Conservation (phyloP, 257 asterid genomes). For the Sherardia arvensis region DNA sequence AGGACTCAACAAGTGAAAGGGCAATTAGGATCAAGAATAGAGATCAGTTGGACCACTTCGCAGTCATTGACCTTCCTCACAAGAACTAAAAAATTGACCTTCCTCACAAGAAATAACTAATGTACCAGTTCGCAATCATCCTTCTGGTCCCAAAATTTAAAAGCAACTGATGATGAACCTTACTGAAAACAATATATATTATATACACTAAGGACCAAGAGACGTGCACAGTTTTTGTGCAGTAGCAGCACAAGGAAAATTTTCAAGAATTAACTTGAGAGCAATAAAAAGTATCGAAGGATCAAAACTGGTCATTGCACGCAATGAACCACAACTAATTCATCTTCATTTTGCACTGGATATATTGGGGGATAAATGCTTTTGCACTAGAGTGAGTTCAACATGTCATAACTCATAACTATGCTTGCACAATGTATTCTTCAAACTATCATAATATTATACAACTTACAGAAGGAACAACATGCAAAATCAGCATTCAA, state of each 20-base stretch:
- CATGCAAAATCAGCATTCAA: too few relatives aligned
- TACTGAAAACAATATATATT: slow-evolving; percentile 7
- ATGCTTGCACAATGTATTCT: neutral
- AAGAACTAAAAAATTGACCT: too few relatives aligned
- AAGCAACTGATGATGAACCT: neutral
- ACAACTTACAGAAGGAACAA: neutral
- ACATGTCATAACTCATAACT: neutral
- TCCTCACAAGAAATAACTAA: neutral
- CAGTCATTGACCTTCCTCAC: too few relatives aligned
- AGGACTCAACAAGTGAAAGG: too few relatives aligned
- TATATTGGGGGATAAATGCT: neutral
- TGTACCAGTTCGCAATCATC: neutral
- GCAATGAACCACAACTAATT: neutral
- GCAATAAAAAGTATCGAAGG: neutral
- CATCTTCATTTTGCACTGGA: neutral
- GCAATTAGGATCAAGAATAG: too few relatives aligned
- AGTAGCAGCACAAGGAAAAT: neutral
- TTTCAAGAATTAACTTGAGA: neutral
- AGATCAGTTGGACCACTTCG: too few relatives aligned
- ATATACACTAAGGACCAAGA: too few relatives aligned
- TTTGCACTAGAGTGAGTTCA: neutral
- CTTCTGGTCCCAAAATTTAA: neutral
- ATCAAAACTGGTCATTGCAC: neutral
- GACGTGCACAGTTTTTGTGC: too few relatives aligned
- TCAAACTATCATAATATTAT: neutral